phyloP scores from a whole-genome alignment of 2,329 filamentous ascomycete genomes.

The Falciphora oryzae region DNA sequence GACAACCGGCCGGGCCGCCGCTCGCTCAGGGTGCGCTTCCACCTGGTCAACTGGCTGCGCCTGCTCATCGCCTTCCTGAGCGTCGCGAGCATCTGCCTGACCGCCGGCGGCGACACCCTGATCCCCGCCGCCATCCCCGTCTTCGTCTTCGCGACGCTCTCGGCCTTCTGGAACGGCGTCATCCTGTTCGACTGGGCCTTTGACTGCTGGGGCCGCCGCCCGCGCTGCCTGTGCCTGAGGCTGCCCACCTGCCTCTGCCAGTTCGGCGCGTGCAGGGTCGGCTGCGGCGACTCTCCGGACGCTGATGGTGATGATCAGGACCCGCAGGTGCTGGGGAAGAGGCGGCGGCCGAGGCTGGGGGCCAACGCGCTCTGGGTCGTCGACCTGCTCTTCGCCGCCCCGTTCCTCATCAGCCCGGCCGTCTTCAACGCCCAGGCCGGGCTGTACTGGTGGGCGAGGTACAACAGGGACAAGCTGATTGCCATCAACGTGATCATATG shows the following conservation, averaged over 20 bases:
- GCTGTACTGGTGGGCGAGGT: neutral
- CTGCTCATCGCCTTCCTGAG: neutral
- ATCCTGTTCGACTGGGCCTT: constrained; percentile 1
- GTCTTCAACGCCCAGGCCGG: neutral
- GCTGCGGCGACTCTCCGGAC: neutral
- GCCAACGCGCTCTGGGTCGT: constrained; percentile 1
- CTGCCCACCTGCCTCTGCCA: neutral
- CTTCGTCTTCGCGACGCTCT: neutral
- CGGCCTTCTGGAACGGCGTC: neutral
- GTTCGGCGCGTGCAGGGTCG: neutral
- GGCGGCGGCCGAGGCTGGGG: no score
- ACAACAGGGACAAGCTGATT: neutral
- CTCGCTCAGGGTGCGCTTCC: neutral
- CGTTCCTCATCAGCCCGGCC: constrained; percentile 11
- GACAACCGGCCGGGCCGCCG: neutral
- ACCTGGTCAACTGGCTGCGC: neutral
- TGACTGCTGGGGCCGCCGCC: neutral
- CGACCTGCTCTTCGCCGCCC: neutral
- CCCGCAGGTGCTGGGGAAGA: neutral
- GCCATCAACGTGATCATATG: neutral
- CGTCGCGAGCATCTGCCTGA: neutral
- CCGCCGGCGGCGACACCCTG: neutral
- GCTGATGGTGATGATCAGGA: no score
- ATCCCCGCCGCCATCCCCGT: neutral
- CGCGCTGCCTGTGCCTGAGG: neutral